These are phyloP conservation scores for Kondoa subrosea DNA, from an alignment of 768 basidiomycete genomes.

Conservation along the genomic window DNA sequence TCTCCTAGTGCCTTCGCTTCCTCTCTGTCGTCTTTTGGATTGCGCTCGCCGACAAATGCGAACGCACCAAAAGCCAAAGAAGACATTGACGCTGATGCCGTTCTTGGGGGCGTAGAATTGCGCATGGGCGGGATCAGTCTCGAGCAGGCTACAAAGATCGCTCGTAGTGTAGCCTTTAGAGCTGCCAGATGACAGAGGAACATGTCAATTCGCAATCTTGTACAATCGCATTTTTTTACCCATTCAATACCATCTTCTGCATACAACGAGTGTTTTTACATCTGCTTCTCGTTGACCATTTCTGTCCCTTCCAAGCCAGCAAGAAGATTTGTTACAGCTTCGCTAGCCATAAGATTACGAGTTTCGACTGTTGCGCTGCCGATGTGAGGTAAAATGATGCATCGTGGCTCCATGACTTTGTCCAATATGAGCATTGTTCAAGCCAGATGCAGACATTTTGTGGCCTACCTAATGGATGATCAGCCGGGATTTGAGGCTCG, in stretches of 20 bases:
- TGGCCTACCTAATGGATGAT: conserved; percentile 67
- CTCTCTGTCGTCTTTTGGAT: conserved; percentile 45
- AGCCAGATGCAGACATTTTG: background rate
- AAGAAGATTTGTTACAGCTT: conserved; percentile 18
- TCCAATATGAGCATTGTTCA: background rate
- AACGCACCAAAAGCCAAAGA: conserved; percentile 29
- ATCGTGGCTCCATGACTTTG: conserved; percentile 34
- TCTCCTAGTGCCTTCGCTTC: conserved; percentile 63
- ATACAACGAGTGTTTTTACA: background rate
- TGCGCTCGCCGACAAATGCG: conserved; percentile 63
- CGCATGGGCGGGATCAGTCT: conserved; percentile 71
- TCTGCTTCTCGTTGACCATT: conserved; percentile 2
- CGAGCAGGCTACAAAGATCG: conserved; percentile 44
- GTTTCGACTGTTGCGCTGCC: conserved; percentile 79
- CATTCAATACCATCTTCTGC: no score
- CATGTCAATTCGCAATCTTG: no score
- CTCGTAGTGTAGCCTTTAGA: conserved; percentile 5
- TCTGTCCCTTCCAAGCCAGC: conserved; percentile 17
- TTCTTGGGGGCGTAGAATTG: conserved; percentile 57
- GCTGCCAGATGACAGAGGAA: background rate
- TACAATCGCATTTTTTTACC: no score
- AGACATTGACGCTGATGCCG: conserved; percentile 27
- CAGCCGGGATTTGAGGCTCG: conserved; percentile 51
- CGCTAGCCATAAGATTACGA: conserved; percentile 31
- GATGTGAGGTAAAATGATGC: conserved; percentile 78